phyloP scores from a whole-genome alignment of 73 alveolate genomes.

The Paramecium sonneborni region DNA sequence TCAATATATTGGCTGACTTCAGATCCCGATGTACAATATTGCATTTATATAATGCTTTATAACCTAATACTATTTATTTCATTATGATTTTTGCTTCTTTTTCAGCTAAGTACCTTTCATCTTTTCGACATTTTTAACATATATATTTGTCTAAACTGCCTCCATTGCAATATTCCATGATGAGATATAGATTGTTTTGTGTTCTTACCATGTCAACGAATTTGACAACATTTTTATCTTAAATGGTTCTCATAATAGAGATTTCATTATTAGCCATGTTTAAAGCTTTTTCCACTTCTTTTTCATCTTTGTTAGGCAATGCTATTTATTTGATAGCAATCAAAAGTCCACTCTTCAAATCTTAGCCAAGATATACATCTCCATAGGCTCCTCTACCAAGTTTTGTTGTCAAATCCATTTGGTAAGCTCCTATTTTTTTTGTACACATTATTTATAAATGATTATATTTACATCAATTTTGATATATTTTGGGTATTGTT shows the following conservation, averaged over 20 bases:
- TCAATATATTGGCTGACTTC: slow-evolving; percentile 69
- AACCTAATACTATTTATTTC: slow-evolving; percentile 56
- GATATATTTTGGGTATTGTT: background rate
- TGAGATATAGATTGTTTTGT: slow-evolving; percentile 72
- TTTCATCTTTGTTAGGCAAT: background rate
- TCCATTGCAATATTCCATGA: slow-evolving; percentile 56
- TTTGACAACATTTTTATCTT: slow-evolving; percentile 74
- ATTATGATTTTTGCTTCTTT: slow-evolving; percentile 54
- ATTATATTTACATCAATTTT: background rate
- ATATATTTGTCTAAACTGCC: slow-evolving; percentile 23
- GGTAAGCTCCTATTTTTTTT: background rate
- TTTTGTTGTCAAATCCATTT: background rate
- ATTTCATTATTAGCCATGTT: slow-evolving; percentile 67
- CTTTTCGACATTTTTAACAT: background rate
- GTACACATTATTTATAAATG: background rate
- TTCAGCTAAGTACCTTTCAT: background rate
- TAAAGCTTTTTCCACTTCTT: background rate
- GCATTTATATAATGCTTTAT: background rate
- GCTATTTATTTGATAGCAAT: slow-evolving; percentile 14
- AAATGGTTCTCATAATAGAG: slow-evolving; percentile 62
- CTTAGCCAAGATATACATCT: slow-evolving; percentile 35
- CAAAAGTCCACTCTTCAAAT: background rate
- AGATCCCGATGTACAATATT: slow-evolving; percentile 69
- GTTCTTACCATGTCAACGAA: slow-evolving; percentile 75
- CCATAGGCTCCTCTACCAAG: slow-evolving; percentile 56